A percentile compares a stretch with the other conserved stretches of the same genome.
These are phyloP conservation scores for Dictyostelium purpureum DNA, from an alignment of 78 protist genomes.

Conservation along the genomic window DNA sequence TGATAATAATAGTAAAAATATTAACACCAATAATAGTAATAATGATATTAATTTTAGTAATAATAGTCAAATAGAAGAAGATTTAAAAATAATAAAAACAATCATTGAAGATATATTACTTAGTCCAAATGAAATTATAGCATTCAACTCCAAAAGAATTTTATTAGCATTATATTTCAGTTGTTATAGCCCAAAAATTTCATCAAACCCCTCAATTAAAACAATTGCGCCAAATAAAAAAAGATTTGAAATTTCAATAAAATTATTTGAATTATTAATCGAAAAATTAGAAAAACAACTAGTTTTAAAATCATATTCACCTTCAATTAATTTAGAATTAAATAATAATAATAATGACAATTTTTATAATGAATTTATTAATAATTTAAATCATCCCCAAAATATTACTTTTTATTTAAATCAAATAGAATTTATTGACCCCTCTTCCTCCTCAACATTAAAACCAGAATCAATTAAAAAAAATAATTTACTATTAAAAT, in stretches of 20 bases:
- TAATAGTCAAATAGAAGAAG: neutral
- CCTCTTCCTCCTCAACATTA: neutral
- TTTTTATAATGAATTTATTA: neutral
- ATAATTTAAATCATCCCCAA: neutral
- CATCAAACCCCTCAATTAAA: neutral
- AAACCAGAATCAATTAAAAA: neutral
- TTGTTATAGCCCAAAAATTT: neutral
- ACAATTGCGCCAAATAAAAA: neutral
- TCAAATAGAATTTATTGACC: neutral
- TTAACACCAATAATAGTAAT: neutral
- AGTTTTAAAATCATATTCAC: neutral
- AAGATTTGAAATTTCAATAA: neutral
- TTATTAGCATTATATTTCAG: neutral
- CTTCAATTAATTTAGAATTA: neutral
- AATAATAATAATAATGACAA: too few relatives aligned
- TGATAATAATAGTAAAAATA: neutral
- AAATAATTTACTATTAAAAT: neutral
- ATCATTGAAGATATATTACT: neutral
- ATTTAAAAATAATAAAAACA: neutral
- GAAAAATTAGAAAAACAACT: neutral
- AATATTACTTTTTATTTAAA: neutral
- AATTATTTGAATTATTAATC: neutral
- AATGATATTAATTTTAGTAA: neutral
- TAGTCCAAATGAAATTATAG: neutral
- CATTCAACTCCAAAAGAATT: neutral